Conservation (phyloP, 2,329 filamentous ascomycete species). For the Trichophyton verrucosum region DNA sequence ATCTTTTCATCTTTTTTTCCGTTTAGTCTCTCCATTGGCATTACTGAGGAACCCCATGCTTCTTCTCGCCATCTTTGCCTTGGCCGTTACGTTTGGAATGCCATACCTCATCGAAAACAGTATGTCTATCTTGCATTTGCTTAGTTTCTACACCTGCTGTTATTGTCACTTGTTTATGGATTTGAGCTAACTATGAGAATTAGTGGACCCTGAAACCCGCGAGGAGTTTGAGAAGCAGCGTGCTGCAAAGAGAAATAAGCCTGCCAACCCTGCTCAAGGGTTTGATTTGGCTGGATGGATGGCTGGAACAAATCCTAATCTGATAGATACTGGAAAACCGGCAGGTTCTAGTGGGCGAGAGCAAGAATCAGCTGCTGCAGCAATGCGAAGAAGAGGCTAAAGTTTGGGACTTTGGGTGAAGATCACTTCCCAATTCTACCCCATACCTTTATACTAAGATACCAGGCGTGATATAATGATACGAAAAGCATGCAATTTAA, state of each 20-base stretch:
- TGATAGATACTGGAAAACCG: conserved; percentile 22
- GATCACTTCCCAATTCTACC: no score
- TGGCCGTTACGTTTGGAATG: conserved; percentile 80
- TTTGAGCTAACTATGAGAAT: neutral
- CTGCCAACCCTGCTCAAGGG: conserved; percentile 43
- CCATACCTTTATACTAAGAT: neutral
- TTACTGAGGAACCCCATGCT: conserved; percentile 96
- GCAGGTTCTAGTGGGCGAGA: conserved; percentile 14
- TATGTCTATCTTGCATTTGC: conserved; percentile 38
- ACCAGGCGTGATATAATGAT: neutral
- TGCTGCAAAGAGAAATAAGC: conserved; percentile 20
- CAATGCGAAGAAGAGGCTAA: conserved; percentile 1
- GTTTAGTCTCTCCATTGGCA: conserved; percentile 59
- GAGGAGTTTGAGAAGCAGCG: conserved; percentile 88
- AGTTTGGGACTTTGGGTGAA: neutral
- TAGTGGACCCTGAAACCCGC: conserved; percentile 93
- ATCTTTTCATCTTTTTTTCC: neutral
- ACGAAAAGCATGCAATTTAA: no score
- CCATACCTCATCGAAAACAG: conserved; percentile 92
- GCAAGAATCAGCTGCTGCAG: neutral
- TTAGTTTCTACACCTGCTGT: no score
- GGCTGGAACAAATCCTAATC: conserved; percentile 40
- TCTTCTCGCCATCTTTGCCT: conserved; percentile 70
- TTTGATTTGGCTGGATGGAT: conserved; percentile 59
- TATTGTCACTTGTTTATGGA: no score